A percentile compares a stretch with the other conserved stretches of the same genome.
Conservation (phyloP, 2,329 filamentous ascomycete genomes). For the Colletotrichum limetticola region DNA sequence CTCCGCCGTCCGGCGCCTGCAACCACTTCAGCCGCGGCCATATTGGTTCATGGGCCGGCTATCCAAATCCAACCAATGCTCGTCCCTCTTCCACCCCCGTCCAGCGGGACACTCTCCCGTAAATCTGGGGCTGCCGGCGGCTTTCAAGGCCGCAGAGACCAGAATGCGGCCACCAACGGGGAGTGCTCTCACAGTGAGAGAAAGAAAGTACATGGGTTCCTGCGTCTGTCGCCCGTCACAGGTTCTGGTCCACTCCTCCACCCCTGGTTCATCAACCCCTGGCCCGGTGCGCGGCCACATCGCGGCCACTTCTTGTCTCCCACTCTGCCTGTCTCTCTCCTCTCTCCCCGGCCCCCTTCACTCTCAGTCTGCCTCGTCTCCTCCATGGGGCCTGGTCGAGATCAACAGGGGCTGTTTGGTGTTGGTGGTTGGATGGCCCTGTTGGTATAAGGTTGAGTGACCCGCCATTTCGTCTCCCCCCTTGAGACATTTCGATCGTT, state of each 20-base stretch:
- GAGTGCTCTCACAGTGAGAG: too few relatives aligned
- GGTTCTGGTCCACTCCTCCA: background rate
- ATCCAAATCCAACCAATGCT: background rate
- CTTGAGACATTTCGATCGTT: background rate
- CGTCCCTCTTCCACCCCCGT: background rate
- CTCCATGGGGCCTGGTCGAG: background rate
- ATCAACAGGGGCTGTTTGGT: background rate
- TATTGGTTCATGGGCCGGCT: background rate
- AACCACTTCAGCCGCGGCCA: slow-evolving; percentile 17
- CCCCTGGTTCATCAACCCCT: slow-evolving; percentile 11
- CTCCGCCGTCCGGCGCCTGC: background rate
- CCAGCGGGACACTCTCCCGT: slow-evolving; percentile 16
- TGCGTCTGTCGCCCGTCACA: slow-evolving; percentile 12
- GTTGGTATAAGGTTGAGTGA: slow-evolving; percentile 14
- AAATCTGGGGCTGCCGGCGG: slow-evolving; percentile 12
- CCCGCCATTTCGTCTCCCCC: slow-evolving; percentile 11
- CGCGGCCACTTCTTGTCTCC: background rate
- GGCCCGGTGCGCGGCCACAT: slow-evolving; percentile 16
- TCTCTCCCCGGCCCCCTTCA: background rate
- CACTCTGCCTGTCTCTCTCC: background rate
- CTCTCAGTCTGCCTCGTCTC: background rate
- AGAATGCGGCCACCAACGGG: background rate
- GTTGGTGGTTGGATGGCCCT: background rate
- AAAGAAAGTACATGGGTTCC: background rate
- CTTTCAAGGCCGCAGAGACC: background rate